Percentiles rank a stretch among this genome's conserved stretches.
Conservation (phyloP, 257 asterid species). For the Fraxinus quadrangulata region DNA sequence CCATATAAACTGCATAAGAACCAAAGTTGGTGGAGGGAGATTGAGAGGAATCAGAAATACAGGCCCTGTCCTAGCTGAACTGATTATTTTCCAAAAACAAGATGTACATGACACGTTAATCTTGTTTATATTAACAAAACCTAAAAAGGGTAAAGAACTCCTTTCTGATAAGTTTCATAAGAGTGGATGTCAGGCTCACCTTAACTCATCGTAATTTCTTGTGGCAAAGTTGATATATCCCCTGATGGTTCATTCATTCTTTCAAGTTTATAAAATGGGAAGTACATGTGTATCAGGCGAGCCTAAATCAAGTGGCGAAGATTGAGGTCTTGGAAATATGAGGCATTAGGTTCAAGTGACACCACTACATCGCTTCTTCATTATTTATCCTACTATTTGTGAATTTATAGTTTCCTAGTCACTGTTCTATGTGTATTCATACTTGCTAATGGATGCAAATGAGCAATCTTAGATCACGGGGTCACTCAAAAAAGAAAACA, state of each 20-base stretch:
- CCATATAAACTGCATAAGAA: slow-evolving; percentile 23
- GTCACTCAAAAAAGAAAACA: not conserved
- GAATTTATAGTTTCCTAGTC: not conserved
- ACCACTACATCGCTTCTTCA: not conserved
- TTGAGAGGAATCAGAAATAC: not conserved
- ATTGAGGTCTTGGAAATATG: not conserved
- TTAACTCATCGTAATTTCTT: no score
- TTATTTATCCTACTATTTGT: not conserved
- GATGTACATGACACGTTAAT: not conserved
- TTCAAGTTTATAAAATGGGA: not conserved
- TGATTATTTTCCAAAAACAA: not conserved
- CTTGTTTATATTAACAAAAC: not conserved
- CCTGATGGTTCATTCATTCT: not conserved
- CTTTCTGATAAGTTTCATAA: not conserved
- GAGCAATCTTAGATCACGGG: not conserved
- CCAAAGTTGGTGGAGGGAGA: not conserved
- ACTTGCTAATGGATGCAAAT: not conserved
- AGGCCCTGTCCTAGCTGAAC: not conserved
- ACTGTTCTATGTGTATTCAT: not conserved
- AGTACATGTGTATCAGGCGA: not conserved
- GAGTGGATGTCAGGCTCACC: not conserved
- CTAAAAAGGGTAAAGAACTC: not conserved
- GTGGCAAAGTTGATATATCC: not conserved
- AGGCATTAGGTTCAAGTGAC: not conserved
- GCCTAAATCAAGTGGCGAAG: not conserved